These are phyloP conservation scores for Eucalyptus cladocalyx DNA, from an alignment of 345 rosid genomes.

Conservation along the genomic window DNA sequence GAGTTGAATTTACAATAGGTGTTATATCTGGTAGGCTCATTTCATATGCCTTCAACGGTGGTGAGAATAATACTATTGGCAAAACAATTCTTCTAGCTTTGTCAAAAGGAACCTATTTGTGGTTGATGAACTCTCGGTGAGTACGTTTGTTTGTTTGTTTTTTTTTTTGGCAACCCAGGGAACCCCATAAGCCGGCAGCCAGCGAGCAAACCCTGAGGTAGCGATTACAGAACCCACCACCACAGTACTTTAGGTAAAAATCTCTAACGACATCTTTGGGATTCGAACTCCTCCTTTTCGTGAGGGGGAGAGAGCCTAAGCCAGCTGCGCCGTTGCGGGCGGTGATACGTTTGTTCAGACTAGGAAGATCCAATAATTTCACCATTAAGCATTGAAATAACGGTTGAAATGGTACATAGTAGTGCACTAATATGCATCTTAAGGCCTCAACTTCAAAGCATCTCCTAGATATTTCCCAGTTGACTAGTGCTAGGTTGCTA, in stretches of 20 bases:
- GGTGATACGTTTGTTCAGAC: neutral
- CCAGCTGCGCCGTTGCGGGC: too few relatives aligned
- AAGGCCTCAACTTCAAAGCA: neutral
- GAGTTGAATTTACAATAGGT: neutral
- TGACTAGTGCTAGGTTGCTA: neutral
- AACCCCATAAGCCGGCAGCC: too few relatives aligned
- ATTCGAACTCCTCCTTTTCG: too few relatives aligned
- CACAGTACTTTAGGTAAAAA: too few relatives aligned
- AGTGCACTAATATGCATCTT: neutral
- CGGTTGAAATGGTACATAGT: neutral
- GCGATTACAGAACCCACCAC: too few relatives aligned
- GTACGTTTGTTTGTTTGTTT: neutral
- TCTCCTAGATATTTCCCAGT: neutral
- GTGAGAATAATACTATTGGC: neutral
- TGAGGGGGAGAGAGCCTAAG: too few relatives aligned
- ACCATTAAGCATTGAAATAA: slow-evolving; percentile 7
- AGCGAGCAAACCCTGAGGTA: too few relatives aligned
- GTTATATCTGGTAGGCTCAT: neutral
- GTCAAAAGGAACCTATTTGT: neutral
- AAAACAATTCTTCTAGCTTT: neutral
- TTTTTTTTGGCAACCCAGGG: too few relatives aligned
- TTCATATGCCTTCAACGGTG: neutral
- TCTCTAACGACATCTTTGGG: too few relatives aligned
- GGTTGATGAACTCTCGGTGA: neutral
- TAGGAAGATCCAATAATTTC: neutral